Evolutionary conservation across 805 yeast genomes (phyloP).

Genomic region (Candida corydali): DNA sequence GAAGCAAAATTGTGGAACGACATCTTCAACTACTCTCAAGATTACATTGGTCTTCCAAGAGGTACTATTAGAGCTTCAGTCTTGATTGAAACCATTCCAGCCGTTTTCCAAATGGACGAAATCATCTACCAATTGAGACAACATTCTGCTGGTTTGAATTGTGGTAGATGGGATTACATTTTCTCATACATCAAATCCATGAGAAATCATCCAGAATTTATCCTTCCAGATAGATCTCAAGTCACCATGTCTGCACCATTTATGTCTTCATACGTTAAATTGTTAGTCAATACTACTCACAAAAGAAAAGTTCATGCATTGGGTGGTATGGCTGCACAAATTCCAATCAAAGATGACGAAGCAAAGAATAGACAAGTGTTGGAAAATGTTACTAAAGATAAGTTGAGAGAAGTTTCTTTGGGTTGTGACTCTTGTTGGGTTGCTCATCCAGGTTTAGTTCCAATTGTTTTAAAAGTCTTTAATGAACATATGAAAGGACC

Average conservation of each 20-base stretch:
- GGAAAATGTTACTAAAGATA: conserved; percentile 70
- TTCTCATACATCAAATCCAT: conserved; percentile 75
- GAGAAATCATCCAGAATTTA: conserved; percentile 61
- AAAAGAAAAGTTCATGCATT: conserved; percentile 78
- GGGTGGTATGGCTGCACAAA: conserved; percentile 91
- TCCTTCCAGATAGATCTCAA: conserved; percentile 74
- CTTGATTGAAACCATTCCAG: conserved; percentile 78
- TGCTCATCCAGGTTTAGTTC: conserved; percentile 80
- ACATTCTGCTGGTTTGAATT: conserved; percentile 77
- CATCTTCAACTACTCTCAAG: conserved; percentile 72
- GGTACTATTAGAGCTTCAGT: conserved; percentile 82
- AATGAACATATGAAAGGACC: conserved; percentile 78
- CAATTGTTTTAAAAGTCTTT: conserved; percentile 68
- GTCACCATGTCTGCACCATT: conserved; percentile 80
- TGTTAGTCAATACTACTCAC: conserved; percentile 71
- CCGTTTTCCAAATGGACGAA: conserved; percentile 85
- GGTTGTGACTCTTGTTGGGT: conserved; percentile 92
- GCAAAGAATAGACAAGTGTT: conserved; percentile 62
- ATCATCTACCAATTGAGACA: conserved; percentile 71
- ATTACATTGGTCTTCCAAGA: conserved; percentile 59
- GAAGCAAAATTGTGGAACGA: conserved; percentile 86
- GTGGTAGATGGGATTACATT: conserved; percentile 90
- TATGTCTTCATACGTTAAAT: conserved; percentile 73
- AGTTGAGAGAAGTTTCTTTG: conserved; percentile 68
- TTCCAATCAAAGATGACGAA: conserved; percentile 71